Conservation (phyloP, 345 rosid genomes). For the Cardamine occulta region DNA sequence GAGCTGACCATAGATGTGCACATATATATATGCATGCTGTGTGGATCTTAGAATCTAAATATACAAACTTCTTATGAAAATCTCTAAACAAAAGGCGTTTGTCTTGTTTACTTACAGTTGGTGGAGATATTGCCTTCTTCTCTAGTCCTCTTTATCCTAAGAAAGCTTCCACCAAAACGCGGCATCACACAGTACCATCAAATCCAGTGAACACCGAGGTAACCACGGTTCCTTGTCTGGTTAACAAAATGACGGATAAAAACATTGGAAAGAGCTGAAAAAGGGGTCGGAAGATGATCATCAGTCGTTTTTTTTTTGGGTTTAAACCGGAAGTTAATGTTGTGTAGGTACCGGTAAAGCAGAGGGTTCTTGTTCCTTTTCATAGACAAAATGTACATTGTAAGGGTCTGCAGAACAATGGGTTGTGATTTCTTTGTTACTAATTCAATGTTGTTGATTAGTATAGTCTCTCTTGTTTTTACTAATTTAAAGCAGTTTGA, state of each 20-base stretch:
- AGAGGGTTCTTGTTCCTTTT: slow-evolving; percentile 19
- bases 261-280: slow-evolving; percentile 1
- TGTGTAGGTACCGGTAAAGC: slow-evolving; percentile 21
- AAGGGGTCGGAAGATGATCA: background rate
- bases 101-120: slow-evolving; percentile 48
- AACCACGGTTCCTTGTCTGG: background rate
- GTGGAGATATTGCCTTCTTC: slow-evolving; percentile 83
- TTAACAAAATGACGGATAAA: background rate
- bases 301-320: background rate
- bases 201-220: slow-evolving; percentile 51
- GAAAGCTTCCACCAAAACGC: slow-evolving; percentile 82
- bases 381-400: slow-evolving; percentile 39
- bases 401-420: slow-evolving; percentile 14
- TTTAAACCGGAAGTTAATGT: slow-evolving; percentile 12
- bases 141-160: slow-evolving; percentile 68
- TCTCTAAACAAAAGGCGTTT: background rate
- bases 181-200: slow-evolving; percentile 73
- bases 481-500: slow-evolving; percentile 1
- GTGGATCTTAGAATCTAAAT: background rate
- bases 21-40: background rate
- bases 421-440: slow-evolving; percentile 17
- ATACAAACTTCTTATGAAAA: background rate
- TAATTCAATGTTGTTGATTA: slow-evolving; percentile 26
- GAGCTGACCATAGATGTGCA: background rate
- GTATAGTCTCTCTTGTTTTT: slow-evolving; percentile 14